A percentile compares a stretch with the other conserved stretches of the same genome.
Conservation (phyloP, 306 rosid species). For the Aeschynomene evenia region DNA sequence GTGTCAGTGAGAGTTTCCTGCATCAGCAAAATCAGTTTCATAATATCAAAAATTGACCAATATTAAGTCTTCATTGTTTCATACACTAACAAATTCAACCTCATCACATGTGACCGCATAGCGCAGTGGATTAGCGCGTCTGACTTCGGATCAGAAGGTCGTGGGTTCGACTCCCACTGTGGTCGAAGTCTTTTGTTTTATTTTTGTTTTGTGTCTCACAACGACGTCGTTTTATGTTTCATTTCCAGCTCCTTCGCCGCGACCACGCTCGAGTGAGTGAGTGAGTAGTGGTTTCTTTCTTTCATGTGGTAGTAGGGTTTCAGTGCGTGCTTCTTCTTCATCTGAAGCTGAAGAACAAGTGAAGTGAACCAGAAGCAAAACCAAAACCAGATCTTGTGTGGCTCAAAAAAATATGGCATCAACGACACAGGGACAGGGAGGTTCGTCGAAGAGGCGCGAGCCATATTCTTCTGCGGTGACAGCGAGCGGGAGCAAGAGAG, state of each 20-base stretch:
- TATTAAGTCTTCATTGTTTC: too few relatives aligned
- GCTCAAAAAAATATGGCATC: slow-evolving; percentile 54
- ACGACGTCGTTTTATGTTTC: neutral
- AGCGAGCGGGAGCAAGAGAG: slow-evolving; percentile 35
- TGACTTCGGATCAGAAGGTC: slow-evolving; percentile 84
- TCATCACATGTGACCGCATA: slow-evolving; percentile 46
- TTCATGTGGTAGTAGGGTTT: neutral
- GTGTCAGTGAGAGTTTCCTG: too few relatives aligned
- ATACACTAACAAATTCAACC: too few relatives aligned
- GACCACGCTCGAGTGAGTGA: too few relatives aligned
- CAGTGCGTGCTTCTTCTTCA: neutral
- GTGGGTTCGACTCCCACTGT: slow-evolving; percentile 80
- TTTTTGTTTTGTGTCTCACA: neutral
- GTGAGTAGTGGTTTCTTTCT: too few relatives aligned
- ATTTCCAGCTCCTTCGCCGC: too few relatives aligned
- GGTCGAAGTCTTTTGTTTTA: neutral
- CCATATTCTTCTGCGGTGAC: too few relatives aligned
- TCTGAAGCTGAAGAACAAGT: neutral
- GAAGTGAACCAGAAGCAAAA: neutral
- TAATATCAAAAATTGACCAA: too few relatives aligned
- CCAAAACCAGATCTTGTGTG: neutral
- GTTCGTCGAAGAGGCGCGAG: slow-evolving; percentile 59
- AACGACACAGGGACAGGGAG: slow-evolving; percentile 30
- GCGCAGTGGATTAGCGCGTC: slow-evolving; percentile 87
- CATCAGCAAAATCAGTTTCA: too few relatives aligned